Evolutionary conservation across 805 yeast genomes (phyloP).

Genomic region (Kodamaea jinghongensis): DNA sequence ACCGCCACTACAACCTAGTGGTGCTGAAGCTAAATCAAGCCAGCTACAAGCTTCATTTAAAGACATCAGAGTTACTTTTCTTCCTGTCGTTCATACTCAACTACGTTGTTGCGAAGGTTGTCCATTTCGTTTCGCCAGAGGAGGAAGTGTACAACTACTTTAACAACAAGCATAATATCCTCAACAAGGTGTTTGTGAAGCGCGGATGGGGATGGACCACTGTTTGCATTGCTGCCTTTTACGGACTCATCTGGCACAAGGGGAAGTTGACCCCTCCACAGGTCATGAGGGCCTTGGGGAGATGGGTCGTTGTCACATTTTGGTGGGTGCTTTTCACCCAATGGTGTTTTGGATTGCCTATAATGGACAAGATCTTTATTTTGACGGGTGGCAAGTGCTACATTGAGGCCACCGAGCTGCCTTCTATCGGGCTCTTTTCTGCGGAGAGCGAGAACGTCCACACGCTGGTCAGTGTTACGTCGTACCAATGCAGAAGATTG

Average conservation of each 20-base stretch:
- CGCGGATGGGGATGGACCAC: slow-evolving; percentile 93
- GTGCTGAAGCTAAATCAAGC: background rate
- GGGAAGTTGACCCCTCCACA: slow-evolving; percentile 1
- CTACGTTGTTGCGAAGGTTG: slow-evolving; percentile 50
- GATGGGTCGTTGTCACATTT: slow-evolving; percentile 55
- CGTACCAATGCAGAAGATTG: slow-evolving; percentile 37
- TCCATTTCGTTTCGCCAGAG: slow-evolving; percentile 42
- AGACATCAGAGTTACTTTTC: slow-evolving; percentile 27
- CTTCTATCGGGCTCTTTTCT: background rate
- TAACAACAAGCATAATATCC: slow-evolving; percentile 62
- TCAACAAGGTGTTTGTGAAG: slow-evolving; percentile 78
- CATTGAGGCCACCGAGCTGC: slow-evolving; percentile 9
- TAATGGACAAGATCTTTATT: slow-evolving; percentile 83
- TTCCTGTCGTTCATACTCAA: slow-evolving; percentile 36
- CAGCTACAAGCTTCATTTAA: slow-evolving; percentile 8
- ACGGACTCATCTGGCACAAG: slow-evolving; percentile 14
- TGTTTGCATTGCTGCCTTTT: slow-evolving; percentile 25
- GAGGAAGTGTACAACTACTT: slow-evolving; percentile 50
- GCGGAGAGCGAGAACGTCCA: slow-evolving; percentile 1
- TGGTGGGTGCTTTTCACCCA: slow-evolving; percentile 91
- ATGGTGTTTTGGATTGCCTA: slow-evolving; percentile 79
- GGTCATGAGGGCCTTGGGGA: slow-evolving; percentile 21
- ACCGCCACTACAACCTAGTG: slow-evolving; percentile 9
- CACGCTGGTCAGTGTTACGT: slow-evolving; percentile 20
- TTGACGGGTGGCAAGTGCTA: slow-evolving; percentile 81